phyloP scores from a whole-genome alignment of 306 rosid species.

The Leucaena leucocephala region DNA sequence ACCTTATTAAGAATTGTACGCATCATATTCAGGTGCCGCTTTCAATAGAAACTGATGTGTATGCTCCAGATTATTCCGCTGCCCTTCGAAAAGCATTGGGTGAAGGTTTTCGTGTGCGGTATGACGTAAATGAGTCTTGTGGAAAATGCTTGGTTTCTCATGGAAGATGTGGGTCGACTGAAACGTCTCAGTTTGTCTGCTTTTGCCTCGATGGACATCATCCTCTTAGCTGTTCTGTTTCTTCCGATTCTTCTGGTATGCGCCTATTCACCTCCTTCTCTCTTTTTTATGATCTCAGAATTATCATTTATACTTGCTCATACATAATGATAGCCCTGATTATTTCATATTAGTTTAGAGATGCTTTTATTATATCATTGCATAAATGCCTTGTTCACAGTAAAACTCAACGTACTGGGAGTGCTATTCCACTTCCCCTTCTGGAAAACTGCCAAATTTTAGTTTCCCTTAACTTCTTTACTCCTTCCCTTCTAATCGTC shows the following conservation, averaged over 20 bases:
- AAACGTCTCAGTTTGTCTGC: too few species aligned
- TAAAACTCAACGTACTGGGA: too few species aligned
- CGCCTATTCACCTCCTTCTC: neutral
- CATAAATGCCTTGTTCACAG: too few species aligned
- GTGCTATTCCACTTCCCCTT: too few species aligned
- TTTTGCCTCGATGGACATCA: neutral
- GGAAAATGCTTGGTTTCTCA: too few species aligned
- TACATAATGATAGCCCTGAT: too few species aligned
- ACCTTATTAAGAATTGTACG: accelerated
- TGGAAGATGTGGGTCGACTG: neutral
- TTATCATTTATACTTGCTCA: too few species aligned
- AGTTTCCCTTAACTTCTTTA: too few species aligned
- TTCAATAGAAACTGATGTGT: accelerated
- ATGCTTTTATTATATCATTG: too few species aligned
- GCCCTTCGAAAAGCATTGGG: accelerated
- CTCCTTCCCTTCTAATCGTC: too few species aligned
- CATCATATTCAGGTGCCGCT: neutral
- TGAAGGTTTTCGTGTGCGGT: slow-evolving; percentile 4
- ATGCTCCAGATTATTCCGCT: accelerated
- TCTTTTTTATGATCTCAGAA: neutral
- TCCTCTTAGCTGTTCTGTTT: neutral
- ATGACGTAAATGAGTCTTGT: neutral
- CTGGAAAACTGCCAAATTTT: too few species aligned
- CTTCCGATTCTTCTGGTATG: neutral
- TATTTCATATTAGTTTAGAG: too few species aligned